Evolutionary conservation across 2,329 filamentous ascomycete species (phyloP), one percentile per base, ranked within the genome.

Genomic region (Fusarium marasasianum): DNA sequence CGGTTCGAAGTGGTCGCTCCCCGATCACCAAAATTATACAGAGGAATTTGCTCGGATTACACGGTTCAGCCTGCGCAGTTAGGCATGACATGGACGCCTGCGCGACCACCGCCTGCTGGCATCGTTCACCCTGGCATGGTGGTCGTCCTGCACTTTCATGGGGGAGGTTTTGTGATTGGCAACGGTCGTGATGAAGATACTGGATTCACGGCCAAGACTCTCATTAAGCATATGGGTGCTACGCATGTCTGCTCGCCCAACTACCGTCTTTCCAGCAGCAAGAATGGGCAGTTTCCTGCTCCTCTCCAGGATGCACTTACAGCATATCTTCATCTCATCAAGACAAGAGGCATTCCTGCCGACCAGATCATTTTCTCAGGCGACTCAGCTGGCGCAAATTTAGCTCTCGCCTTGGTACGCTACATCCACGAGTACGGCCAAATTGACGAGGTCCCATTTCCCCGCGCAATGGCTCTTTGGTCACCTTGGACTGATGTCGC

Each of bases 211-310:
- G 66, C 74, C 2, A 62, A 26, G 12, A 66, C 70, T 14, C 44
- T 76, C 6, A 60, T 75, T 6, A 55, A 47, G 33, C 43, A 69
- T 8, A 72, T 74, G 66, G 74, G 74, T 1, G 76, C 72, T 33
- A 77, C 72, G 17, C 74, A 76, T 40, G 74, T 76, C 13, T 76
- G 74, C 55, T 63, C 74, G 4, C 74, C 74, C 3, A 75, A 76
- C 11, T 76, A 76, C 20, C 74, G 74, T 2, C 61, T 76, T 1
- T 69, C 74, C 8, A 77, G 74, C 22, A 63, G 74, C 33, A 31
- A 65, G 8, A 66, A 73, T 8, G 74, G 74, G 1, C 58, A 70
- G 1, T 77, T 77, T 20, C 74, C 74, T 0, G 74, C 74, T 10
- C 66, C 74, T 12, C 37, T 76, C 0, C 74, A 76, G 31, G 74